Conservation (phyloP, 2,329 filamentous ascomycete genomes). For the Macrophomina phaseolina region DNA sequence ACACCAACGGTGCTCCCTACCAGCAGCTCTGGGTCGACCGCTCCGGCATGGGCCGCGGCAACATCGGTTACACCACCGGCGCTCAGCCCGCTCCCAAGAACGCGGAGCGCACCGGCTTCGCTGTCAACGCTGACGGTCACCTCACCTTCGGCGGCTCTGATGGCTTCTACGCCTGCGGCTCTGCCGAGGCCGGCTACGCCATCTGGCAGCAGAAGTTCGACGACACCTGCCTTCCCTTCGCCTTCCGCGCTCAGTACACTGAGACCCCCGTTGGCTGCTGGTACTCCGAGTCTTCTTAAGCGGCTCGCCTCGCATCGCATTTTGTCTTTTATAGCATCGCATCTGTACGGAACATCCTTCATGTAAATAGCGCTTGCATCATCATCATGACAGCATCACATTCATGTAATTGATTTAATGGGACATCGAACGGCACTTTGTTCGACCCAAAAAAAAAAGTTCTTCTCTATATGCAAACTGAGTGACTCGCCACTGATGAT, state of each 20-base stretch:
- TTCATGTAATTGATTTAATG: conserved; percentile 16
- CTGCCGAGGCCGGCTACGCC: conserved; percentile 47
- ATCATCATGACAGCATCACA: neutral
- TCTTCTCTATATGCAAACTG: neutral
- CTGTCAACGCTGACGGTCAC: conserved; percentile 49
- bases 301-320: neutral
- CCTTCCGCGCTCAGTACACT: conserved; percentile 1
- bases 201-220: conserved; percentile 35
- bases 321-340: conserved; percentile 8
- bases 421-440: neutral
- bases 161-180: conserved; percentile 57
- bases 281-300: conserved; percentile 17
- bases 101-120: conserved; percentile 56
- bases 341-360: neutral
- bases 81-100: conserved; percentile 48
- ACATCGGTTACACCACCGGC: conserved; percentile 59
- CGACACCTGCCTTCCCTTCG: conserved; percentile 21
- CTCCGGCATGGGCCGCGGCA: conserved; percentile 53
- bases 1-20: conserved; percentile 46
- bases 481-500: neutral
- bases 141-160: conserved; percentile 53
- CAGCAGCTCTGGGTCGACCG: conserved; percentile 54
- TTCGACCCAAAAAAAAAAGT: neutral
- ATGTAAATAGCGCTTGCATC: conserved; percentile 14
- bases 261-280: conserved; percentile 5